Conservation (phyloP, 371 early-diverging fungal species). For the Homolaphlyctis polyrhiza region DNA sequence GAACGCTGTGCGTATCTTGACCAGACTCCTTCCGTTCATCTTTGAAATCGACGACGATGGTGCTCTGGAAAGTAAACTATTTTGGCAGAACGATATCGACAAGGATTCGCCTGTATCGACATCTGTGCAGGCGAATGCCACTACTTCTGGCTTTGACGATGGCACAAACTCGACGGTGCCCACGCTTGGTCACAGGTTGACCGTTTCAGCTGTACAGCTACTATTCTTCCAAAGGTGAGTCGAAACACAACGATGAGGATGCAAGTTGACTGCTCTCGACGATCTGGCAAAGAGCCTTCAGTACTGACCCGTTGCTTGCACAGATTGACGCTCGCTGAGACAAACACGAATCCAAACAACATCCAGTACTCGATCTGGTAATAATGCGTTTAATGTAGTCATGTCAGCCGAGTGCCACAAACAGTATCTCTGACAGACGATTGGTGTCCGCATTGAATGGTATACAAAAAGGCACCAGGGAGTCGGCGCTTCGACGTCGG, state of each 20-base stretch:
- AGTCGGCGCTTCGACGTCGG: constrained; percentile 56
- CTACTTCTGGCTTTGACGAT: constrained; percentile 5
- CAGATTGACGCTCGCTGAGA: constrained; percentile 65
- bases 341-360: constrained; percentile 16
- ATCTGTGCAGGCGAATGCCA: constrained; percentile 5
- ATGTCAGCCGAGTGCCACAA: background rate
- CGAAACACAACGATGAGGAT: too few species aligned
- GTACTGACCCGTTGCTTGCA: background rate
- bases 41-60: constrained; percentile 58
- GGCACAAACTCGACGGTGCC: too few species aligned
- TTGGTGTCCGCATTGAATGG: background rate
- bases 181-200: constrained; percentile 16
- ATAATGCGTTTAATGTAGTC: constrained; percentile 1
- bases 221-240: constrained; percentile 65
- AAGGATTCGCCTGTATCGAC: background rate
- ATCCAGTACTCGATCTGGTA: constrained; percentile 75
- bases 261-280: too few species aligned
- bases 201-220: constrained; percentile 45
- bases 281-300: too few species aligned
- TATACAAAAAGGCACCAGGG: constrained; percentile 34
- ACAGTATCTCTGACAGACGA: background rate
- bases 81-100: constrained; percentile 52
- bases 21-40: constrained; percentile 74
- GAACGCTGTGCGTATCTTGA: constrained; percentile 77
- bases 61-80: constrained; percentile 53